Evolutionary conservation across 75 land plant genomes (phyloP), one percentile per base, ranked within the genome.

Genomic region (Cupressus sempervirens): DNA sequence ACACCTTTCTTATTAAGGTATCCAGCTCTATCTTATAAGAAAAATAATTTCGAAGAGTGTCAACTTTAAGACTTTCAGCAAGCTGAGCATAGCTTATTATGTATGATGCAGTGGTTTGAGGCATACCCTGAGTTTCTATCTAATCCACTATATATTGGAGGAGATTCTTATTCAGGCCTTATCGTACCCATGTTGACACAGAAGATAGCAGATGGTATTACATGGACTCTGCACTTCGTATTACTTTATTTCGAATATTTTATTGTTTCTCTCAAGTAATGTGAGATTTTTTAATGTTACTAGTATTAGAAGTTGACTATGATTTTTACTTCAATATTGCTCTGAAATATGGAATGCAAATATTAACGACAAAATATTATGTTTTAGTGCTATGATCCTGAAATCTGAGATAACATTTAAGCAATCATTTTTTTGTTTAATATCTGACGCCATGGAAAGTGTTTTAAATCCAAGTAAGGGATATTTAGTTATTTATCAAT

Each of bases 121-220:
- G 85, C 84, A 10, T 92, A 91, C 74, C 92, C 92, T 3, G 86
- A 91, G 53, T 94, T 85, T 86, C 84, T 83, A 13, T 65, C 88
- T 8, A 90, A 93, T 84, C 91, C 90, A 16, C 54, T 93, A 30
- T 93, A 90, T 82, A 73, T 94, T 12, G 84, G 86, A 72, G 95
- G 96, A 12, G 96, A 90, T 75, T 94, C 96, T 34, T 94, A 90
- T 86, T 87, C 91, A 32, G 96, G 96, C 45, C 84, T 88, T 34
- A 65, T 89, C 85, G 90, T 91, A 46, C 96, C 96, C 9, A 76
- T 87, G n/a, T 46, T 89, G 36, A 82, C 85, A 41, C 86, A 89
- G 18, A 76, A 86, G 36, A 90, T 93, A 52, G 88, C 81, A 83
- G 58, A 90, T 46, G 94, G 94, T 93, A 91, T 30, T 26, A 45